Conservation (phyloP, 1,284 basidiomycete species). For the Wolfiporia cocos region DNA sequence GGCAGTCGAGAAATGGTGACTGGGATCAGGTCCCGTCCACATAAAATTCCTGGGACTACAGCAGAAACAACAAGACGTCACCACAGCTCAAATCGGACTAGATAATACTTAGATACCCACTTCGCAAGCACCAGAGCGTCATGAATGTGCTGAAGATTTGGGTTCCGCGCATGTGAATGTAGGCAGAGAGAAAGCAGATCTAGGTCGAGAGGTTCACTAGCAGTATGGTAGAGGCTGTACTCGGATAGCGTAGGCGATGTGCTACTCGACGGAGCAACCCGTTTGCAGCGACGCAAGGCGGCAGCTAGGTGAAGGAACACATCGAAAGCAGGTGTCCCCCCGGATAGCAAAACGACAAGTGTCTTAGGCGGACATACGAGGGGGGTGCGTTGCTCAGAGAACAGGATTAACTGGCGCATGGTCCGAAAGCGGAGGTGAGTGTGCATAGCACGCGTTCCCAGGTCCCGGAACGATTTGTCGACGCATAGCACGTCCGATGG, state of each 20-base stretch:
- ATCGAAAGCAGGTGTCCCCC: slow-evolving; percentile 25
- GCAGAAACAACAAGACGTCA: background rate
- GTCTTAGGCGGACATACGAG: slow-evolving; percentile 21
- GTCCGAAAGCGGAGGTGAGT: slow-evolving; percentile 26
- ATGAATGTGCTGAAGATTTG: slow-evolving; percentile 29
- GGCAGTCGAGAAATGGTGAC: slow-evolving; percentile 53
- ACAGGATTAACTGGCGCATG: slow-evolving; percentile 24
- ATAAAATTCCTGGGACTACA: slow-evolving; percentile 41
- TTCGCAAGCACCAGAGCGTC: slow-evolving; percentile 34
- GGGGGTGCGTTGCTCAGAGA: slow-evolving; percentile 15
- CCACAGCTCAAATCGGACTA: background rate
- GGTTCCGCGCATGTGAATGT: slow-evolving; percentile 37
- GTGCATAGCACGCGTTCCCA: slow-evolving; percentile 24
- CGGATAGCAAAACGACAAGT: slow-evolving; percentile 23
- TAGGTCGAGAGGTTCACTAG: no score
- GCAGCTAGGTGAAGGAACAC: slow-evolving; percentile 25
- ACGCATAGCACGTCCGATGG: slow-evolving; percentile 23
- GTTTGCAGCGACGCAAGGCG: slow-evolving; percentile 19
- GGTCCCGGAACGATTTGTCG: slow-evolving; percentile 18
- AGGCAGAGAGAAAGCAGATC: slow-evolving; percentile 33
- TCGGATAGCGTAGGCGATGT: no score
- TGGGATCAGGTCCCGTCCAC: slow-evolving; percentile 55
- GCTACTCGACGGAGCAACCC: background rate
- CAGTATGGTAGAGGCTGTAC: no score
- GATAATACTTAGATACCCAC: slow-evolving; percentile 26